Evolutionary conservation across 495 filamentous ascomycete species (phyloP), one percentile per base, ranked within the genome.

Genomic region (Neurospora intermedia): DNA sequence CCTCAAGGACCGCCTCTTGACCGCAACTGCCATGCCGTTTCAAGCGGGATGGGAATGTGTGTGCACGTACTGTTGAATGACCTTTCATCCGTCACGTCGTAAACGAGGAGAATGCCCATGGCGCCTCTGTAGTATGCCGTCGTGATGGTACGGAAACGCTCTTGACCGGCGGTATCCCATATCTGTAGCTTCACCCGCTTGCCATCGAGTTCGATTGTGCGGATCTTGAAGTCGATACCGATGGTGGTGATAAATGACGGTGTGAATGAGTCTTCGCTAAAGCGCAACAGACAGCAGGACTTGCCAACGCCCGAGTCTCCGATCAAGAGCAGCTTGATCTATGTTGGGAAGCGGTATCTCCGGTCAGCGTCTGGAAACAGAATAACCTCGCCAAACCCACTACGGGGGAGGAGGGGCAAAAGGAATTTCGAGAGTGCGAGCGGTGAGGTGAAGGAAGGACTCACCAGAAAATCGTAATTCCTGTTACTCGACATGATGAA

Each of bases 161-260:
- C 96, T 83, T 99, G 96, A 18, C 96, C 96, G 73, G 96, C 96
- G 20, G 96, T 99, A 79, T 99, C 96, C 96, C 96, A 99, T 81
- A 99, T 99, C 85, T 99, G 96, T 80, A 99, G 85, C 86, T 99
- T 99, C 73, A 99, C 95, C 70, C 95, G 87, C 89, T 99, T 99
- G 75, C 95, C 94, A 80, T 99, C 96, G 74, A 99, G 84, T 83
- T 99, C 96, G 83, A 99, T 99, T 73, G 96, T 99, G 69, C 96
- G 89, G 77, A 99, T 99, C 87, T 99, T 99, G 86, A 99, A 99
- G 83, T 99, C 96, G 85, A 99, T 99, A 73, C 96, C 96, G 83
- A 99, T 98, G 70, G 96, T 99, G 39, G 96, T 98, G 85, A 99
- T 99, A 86, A 98, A 99, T 74, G 94, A 97, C 43, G 96, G 96